phyloP scores from a whole-genome alignment of 176 grass and related monocot species.

The Alloteropsis semialata region DNA sequence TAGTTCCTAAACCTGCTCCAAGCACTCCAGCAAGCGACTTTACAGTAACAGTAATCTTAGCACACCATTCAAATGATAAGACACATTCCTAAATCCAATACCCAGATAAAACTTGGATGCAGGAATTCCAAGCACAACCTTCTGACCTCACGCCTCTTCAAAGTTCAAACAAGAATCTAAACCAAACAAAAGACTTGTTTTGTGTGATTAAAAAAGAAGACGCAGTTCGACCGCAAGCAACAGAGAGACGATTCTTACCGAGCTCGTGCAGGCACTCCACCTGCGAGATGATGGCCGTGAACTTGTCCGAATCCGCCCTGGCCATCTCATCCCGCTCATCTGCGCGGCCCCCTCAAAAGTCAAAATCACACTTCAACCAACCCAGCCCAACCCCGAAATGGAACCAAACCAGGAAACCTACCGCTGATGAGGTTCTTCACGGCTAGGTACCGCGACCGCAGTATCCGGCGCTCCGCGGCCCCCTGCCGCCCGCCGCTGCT shows the following conservation, averaged over 20 bases:
- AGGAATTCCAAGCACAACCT: background rate
- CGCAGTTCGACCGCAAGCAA: background rate
- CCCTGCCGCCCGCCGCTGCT: slow-evolving; percentile 23
- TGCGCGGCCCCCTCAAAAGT: slow-evolving; percentile 9
- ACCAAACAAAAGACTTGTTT: background rate
- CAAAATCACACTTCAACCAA: background rate
- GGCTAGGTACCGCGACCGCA: slow-evolving; percentile 75
- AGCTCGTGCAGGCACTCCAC: slow-evolving; percentile 79
- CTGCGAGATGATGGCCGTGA: slow-evolving; percentile 69
- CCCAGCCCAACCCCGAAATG: background rate
- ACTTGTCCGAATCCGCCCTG: slow-evolving; percentile 56
- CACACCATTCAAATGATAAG: background rate
- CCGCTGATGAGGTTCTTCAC: slow-evolving; percentile 79
- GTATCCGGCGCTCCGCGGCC: slow-evolving; percentile 50
- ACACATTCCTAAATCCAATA: background rate
- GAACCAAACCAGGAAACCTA: slow-evolving; percentile 1
- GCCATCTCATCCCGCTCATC: slow-evolving; percentile 80
- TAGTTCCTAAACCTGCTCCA: background rate
- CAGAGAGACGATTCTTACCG: slow-evolving; percentile 38
- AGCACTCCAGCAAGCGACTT: background rate
- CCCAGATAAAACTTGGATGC: background rate
- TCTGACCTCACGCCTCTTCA: background rate
- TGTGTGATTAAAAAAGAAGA: background rate
- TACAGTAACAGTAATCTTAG: background rate
- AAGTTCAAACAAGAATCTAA: background rate